Percentiles rank a stretch among this genome's conserved stretches.
Conservation (phyloP, 192 early-diverging fungal species). For the Polychytrium aggregatum region DNA sequence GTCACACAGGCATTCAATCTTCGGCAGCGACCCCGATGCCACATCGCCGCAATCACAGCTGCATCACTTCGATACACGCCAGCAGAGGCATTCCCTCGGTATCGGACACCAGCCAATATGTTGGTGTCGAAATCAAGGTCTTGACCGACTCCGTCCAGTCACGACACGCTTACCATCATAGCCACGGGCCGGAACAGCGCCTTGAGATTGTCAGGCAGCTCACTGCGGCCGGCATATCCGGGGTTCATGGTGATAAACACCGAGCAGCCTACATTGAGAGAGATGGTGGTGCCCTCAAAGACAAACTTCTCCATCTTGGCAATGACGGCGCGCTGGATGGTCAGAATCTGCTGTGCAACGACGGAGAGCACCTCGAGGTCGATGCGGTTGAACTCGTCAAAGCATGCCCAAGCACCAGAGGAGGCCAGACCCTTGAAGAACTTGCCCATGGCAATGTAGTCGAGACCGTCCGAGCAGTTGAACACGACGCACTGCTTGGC, state of each 20-base stretch:
- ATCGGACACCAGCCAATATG: no score
- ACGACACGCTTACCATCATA: slow-evolving; percentile 44
- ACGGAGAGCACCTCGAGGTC: slow-evolving; percentile 52
- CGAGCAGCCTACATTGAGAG: slow-evolving; percentile 44
- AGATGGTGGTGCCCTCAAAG: slow-evolving; percentile 50
- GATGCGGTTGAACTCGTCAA: slow-evolving; percentile 56
- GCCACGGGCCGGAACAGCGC: slow-evolving; percentile 52
- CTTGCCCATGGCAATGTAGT: slow-evolving; percentile 57
- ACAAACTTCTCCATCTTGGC: slow-evolving; percentile 51
- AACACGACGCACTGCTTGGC: slow-evolving; percentile 51
- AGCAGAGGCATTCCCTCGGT: no score
- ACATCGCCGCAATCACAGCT: no score
- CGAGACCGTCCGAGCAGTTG: slow-evolving; percentile 54
- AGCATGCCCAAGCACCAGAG: slow-evolving; percentile 51
- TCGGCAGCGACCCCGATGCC: no score
- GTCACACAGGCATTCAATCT: no score
- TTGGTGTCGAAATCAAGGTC: no score
- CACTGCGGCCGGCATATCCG: slow-evolving; percentile 47
- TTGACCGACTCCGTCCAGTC: no score
- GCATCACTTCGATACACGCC: no score
- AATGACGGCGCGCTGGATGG: slow-evolving; percentile 44
- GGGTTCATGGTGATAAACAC: slow-evolving; percentile 58
- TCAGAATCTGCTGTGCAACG: slow-evolving; percentile 50
- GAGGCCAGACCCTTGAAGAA: slow-evolving; percentile 53
- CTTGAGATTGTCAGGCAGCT: slow-evolving; percentile 51